Base-by-base conservation (phyloP, 805 yeast species). In the Candida suzukii region DNA sequence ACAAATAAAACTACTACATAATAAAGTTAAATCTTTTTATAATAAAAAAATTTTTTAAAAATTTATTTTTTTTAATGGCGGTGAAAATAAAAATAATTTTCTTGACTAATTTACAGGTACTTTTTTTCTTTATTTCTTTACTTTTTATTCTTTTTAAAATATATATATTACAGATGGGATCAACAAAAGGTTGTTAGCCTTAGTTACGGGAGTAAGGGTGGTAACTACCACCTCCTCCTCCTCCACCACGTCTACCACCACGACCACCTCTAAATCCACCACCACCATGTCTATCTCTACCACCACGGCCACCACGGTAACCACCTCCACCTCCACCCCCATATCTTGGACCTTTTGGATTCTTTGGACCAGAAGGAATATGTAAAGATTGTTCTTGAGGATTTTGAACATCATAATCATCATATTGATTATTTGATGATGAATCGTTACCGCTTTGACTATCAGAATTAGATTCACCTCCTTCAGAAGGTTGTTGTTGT, bases 331-430 rank as follows among this genome's bases (percentile, higher is more conserved):
- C 38, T n/a, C 35, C 22, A 24, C 27, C 27, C 14, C 36, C 29
- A 16, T 24, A 30, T 10, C 33, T 10, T 28, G 14, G 49, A 22
- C 52, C 51, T 37, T 58, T 59, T 20, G 66, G 49, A 22, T 53
- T 51, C 37, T 58, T 59, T 20, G 66, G 66, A 11, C 67, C 67
- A 13, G 64, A 56, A 24, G 66, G 67, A 26, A 60, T 44, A 30
- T 48, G 52, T 20, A 50, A 36, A 17, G 43, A 39, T 40, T 53
- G 54, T 41, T 61, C 65, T 47, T 61, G 66, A 19, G 66, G 66
- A 37, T 60, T 61, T 21, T 62, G 64, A 35, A 61, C 66, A 21
- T 31, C 25, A 9, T 24, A 30, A 25, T 27, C 19, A 17, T 28
- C 34, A 14, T 25, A 4, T 24, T 27, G 36, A 18, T 26, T n/a